Base-by-base conservation (phyloP, 768 basidiomycete genomes). In the Cyclocybe cylindracea region DNA sequence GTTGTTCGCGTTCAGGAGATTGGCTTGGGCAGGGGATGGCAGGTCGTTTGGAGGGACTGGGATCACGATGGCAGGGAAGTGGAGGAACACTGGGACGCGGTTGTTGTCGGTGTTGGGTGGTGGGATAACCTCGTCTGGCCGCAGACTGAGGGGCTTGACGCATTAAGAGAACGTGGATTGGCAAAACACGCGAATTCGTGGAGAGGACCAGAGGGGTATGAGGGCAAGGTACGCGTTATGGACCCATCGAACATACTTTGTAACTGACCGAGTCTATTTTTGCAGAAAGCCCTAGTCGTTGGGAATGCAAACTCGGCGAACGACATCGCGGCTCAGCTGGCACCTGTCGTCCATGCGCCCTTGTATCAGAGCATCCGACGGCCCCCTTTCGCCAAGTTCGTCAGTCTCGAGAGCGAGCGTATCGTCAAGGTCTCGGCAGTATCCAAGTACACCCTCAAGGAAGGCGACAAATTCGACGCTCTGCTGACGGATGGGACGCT, bases 301-400 rank as follows among this genome's bases (percentile, higher is more conserved):
- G 80, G 76, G 9, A 81, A 80, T 18, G 80, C 76, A 14, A 78
- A 80, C 44, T 81, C 80, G 2, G 69, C 72, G 34, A 82, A 82
- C 55, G 80, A 82, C 44, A 76, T 82, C 36, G 76, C 77, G 1
- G 72, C 75, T 1, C 78, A 80, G 34, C 66, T 81, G 0, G 70
- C 69, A 0, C 50, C 69, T 0, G 62, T 78, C 10, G 70, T 70
- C 1, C 53, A 64, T 34, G 53, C 64, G 1, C 79, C 80, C 4
- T 69, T 81, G 0, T 77, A 75, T 54, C 76, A 80, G 40, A 78
- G 75, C 10, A 70, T 74, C 19, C 76, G 80, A 2, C 70, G 75
- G 0, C 65, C 70, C 9, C 70, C 71, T 6, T 67, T 78, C 56
- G 63, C 60, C 1, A 57, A 61, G 8, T 77, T 75, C 46, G 70